Evolutionary conservation across 306 rosid species (phyloP).

Genomic region (Lathyrus tuberosus): DNA sequence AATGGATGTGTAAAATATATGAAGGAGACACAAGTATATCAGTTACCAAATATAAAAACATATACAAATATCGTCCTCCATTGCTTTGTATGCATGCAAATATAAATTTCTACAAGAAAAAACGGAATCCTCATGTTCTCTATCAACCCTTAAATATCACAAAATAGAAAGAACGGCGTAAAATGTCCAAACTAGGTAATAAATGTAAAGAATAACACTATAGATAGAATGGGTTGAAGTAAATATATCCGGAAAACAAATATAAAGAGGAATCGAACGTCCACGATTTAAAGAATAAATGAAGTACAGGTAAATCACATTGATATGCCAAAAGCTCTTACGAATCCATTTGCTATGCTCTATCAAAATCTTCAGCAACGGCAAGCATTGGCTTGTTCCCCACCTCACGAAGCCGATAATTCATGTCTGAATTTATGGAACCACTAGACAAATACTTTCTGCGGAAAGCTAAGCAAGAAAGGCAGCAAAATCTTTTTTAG

Average conservation of each 20-base stretch:
- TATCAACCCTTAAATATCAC: constrained; percentile 28
- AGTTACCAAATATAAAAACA: background rate
- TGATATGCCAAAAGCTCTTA: constrained; percentile 38
- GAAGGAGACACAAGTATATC: constrained; percentile 14
- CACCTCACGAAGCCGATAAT: constrained; percentile 46
- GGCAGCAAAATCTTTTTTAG: constrained; percentile 39
- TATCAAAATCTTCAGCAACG: constrained; percentile 58
- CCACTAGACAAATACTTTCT: constrained; percentile 45
- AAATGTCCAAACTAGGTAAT: too few relatives aligned
- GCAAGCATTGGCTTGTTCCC: constrained; percentile 41
- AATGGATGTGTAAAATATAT: too few relatives aligned
- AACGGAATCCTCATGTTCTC: background rate
- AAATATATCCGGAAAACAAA: constrained; percentile 37
- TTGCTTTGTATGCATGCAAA: constrained; percentile 10
- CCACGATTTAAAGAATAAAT: constrained; percentile 38
- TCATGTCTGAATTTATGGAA: constrained; percentile 43
- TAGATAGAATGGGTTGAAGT: constrained; percentile 31
- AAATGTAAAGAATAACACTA: constrained; percentile 45
- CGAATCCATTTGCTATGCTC: constrained; percentile 42
- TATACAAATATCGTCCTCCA: background rate
- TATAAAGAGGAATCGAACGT: constrained; percentile 34
- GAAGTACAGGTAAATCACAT: constrained; percentile 45
- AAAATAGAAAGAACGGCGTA: too few relatives aligned
- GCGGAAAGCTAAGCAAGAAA: constrained; percentile 42
- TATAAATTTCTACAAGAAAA: constrained; percentile 16